Evolutionary conservation across 2,329 filamentous ascomycete genomes (phyloP).

Genomic region (Decorospora gaudefroyi): DNA sequence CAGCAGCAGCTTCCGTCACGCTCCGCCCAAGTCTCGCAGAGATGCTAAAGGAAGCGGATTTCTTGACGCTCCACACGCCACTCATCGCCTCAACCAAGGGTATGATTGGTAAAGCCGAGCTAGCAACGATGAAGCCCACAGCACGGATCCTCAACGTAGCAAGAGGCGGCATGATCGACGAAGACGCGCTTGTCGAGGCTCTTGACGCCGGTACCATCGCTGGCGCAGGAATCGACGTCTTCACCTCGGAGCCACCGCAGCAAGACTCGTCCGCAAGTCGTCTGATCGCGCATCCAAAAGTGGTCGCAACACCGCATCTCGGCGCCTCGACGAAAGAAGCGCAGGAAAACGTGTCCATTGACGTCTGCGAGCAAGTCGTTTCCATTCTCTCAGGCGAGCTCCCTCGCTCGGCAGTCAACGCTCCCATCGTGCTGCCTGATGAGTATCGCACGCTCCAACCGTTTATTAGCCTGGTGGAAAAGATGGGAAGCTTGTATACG

Average conservation of each 20-base stretch:
- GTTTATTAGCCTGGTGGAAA: constrained; percentile 75
- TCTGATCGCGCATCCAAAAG: constrained; percentile 70
- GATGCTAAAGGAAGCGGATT: constrained; percentile 70
- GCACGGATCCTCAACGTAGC: constrained; percentile 79
- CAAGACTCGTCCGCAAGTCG: constrained; percentile 62
- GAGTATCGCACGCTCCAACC: constrained; percentile 79
- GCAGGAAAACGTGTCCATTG: constrained; percentile 81
- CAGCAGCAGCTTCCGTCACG: constrained; percentile 67
- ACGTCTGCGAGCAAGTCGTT: constrained; percentile 79
- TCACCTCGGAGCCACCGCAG: constrained; percentile 73
- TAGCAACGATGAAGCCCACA: constrained; percentile 72
- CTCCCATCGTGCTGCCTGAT: constrained; percentile 77
- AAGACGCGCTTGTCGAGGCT: constrained; percentile 70
- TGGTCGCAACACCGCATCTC: constrained; percentile 78
- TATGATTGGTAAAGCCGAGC: constrained; percentile 69
- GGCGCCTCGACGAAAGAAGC: constrained; percentile 81
- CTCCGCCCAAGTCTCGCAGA: constrained; percentile 62
- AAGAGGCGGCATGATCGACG: constrained; percentile 78
- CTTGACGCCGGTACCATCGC: constrained; percentile 72
- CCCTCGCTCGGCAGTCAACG: constrained; percentile 77
- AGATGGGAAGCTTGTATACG: constrained; percentile 78
- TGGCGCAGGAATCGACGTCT: constrained; percentile 79
- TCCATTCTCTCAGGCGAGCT: constrained; percentile 73
- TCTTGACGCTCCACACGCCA: constrained; percentile 80
- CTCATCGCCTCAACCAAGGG: constrained; percentile 76